Conservation (phyloP, 2,329 filamentous ascomycete genomes). For the Tolypocladium tropicale region DNA sequence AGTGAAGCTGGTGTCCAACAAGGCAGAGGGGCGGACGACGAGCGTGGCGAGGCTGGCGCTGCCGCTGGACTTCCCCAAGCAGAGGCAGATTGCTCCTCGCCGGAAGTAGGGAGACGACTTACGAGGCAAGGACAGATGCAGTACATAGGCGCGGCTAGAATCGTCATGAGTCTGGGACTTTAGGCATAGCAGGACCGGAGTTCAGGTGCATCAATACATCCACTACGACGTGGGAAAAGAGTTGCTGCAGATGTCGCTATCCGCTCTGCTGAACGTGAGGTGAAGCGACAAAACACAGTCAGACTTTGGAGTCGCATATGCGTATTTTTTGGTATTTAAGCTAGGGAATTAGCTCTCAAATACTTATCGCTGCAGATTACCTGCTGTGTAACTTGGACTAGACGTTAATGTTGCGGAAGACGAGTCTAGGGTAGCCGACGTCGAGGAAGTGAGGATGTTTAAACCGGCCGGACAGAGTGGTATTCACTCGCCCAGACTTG, state of each 20-base stretch:
- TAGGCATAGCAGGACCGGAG: neutral
- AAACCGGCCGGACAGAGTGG: too few species aligned
- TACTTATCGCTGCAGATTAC: too few species aligned
- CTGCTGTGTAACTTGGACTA: too few species aligned
- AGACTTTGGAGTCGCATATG: too few species aligned
- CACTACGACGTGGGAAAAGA: neutral
- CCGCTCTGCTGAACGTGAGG: neutral
- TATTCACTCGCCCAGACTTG: too few species aligned
- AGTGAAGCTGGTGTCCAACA: constrained; percentile 49
- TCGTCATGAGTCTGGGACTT: neutral
- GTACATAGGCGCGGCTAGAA: neutral
- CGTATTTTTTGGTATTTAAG: too few species aligned
- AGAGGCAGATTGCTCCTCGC: constrained; percentile 25
- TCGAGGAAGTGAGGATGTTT: too few species aligned
- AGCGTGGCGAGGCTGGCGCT: constrained; percentile 62
- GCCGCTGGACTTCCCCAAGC: constrained; percentile 75
- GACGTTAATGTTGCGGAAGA: too few species aligned
- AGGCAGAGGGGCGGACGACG: constrained; percentile 44
- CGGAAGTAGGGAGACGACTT: constrained; percentile 3
- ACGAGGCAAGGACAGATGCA: neutral
- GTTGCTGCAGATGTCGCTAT: neutral
- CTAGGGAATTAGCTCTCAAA: too few species aligned
- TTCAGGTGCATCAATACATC: neutral
- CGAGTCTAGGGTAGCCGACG: too few species aligned
- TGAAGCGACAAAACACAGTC: neutral